phyloP scores from a whole-genome alignment of 1,284 basidiomycete genomes.

The Cutaneotrichosporon curvatum region DNA sequence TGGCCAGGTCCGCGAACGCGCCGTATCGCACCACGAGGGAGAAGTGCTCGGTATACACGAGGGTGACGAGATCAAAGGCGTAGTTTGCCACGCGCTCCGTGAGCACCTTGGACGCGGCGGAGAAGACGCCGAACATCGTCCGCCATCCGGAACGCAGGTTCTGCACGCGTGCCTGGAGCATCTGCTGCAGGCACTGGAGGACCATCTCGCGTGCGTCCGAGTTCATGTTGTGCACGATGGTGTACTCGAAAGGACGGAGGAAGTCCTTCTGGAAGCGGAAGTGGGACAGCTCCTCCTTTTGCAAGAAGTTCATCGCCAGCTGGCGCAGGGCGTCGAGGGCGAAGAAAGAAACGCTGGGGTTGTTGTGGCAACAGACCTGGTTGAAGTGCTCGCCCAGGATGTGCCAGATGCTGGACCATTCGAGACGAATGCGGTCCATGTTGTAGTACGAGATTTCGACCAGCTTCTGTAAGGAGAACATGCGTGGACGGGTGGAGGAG shows the following conservation, averaged over 20 bases:
- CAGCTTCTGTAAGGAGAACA: conserved; percentile 97
- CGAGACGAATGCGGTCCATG: conserved; percentile 95
- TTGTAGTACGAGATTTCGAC: conserved; percentile 99
- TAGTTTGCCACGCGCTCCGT: conserved; percentile 92
- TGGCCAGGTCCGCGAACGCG: conserved; percentile 89
- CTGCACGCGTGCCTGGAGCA: conserved; percentile 90
- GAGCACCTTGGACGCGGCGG: conserved; percentile 87
- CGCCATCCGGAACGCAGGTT: conserved; percentile 98
- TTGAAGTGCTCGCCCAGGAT: conserved; percentile 99
- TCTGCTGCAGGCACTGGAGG: conserved; percentile 95
- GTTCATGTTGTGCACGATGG: conserved; percentile 94
- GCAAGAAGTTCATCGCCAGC: conserved; percentile 95
- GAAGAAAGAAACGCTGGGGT: conserved; percentile 93
- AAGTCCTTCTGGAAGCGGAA: conserved; percentile 99
- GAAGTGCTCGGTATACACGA: conserved; percentile 87
- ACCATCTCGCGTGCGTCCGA: conserved; percentile 97
- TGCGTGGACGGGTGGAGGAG: conserved; percentile 79
- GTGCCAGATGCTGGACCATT: conserved; percentile 98
- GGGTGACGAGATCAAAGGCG: conserved; percentile 92
- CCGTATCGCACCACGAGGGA: conserved; percentile 83
- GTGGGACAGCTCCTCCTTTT: conserved; percentile 95
- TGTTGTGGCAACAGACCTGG: conserved; percentile 97
- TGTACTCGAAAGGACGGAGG: conserved; percentile 94
- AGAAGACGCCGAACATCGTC: conserved; percentile 98
- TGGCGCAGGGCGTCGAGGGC: conserved; percentile 97